Conservation (phyloP, 495 filamentous ascomycete genomes). For the Penicillium longicatenatum region DNA sequence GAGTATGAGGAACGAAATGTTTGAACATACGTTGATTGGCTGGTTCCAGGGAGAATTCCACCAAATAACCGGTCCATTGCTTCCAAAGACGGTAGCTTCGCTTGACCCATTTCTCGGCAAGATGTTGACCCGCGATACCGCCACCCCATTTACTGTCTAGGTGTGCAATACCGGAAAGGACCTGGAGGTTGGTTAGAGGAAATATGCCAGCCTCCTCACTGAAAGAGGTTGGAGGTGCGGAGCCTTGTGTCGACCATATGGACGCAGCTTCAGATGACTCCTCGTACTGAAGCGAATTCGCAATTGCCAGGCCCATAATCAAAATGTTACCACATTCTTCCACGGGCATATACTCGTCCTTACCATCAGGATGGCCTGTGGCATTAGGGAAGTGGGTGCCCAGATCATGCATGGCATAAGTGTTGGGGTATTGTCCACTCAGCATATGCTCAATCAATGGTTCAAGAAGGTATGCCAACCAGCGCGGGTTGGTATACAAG, state of each 20-base stretch:
- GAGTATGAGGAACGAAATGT: background rate
- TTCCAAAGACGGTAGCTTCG: constrained; percentile 80
- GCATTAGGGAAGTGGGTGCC: constrained; percentile 89
- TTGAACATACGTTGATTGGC: constrained; percentile 68
- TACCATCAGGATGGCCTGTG: constrained; percentile 84
- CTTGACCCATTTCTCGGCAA: constrained; percentile 60
- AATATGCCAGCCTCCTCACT: constrained; percentile 36
- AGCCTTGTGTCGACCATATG: constrained; percentile 48
- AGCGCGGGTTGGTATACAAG: constrained; percentile 88
- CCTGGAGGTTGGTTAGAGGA: constrained; percentile 45
- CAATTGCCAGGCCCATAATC: constrained; percentile 87
- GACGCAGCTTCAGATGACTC: constrained; percentile 56
- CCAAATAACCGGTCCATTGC: constrained; percentile 90
- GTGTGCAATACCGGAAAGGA: constrained; percentile 43
- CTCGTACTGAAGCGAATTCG: constrained; percentile 76
- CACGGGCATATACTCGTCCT: constrained; percentile 95
- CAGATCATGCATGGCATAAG: constrained; percentile 92
- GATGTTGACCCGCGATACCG: constrained; percentile 42
- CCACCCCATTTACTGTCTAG: constrained; percentile 59
- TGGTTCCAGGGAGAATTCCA: constrained; percentile 83
- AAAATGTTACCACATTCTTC: constrained; percentile 97
- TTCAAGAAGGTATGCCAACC: constrained; percentile 88
- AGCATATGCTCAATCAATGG: constrained; percentile 88
- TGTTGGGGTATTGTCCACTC: constrained; percentile 89
- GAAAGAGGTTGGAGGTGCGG: constrained; percentile 12